A percentile compares a stretch with the other conserved stretches of the same genome.
Evolutionary conservation across 2,329 filamentous ascomycete species (phyloP).

Genomic region (Phyllosticta ampelicida): DNA sequence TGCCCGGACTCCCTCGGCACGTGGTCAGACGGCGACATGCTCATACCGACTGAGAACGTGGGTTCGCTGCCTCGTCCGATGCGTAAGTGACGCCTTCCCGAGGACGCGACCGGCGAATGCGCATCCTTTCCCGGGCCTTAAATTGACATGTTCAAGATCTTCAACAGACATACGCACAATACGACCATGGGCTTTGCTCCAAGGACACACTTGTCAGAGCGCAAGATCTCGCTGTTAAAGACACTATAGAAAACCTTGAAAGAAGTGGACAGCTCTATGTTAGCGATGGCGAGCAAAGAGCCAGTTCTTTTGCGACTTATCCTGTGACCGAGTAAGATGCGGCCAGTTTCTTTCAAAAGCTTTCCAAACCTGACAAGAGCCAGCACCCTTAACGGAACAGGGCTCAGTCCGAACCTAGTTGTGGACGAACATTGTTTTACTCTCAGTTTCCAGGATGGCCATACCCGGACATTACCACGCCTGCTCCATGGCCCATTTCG

Average conservation of each 20-base stretch:
- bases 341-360: not conserved
- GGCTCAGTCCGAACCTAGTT: slow-evolving; percentile 1
- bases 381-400: slow-evolving; percentile 8
- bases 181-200: slow-evolving; percentile 5
- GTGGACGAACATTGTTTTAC: slow-evolving; percentile 9
- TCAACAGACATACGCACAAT: slow-evolving; percentile 9
- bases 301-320: slow-evolving; percentile 8
- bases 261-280: slow-evolving; percentile 4
- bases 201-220: slow-evolving; percentile 1
- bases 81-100: slow-evolving; percentile 4
- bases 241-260: slow-evolving; percentile 8
- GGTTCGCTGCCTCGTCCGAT: slow-evolving; percentile 10
- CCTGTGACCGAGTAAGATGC: slow-evolving; percentile 8
- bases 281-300: slow-evolving; percentile 7
- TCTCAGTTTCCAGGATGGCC: slow-evolving; percentile 9
- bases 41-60: slow-evolving; percentile 9
- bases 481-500: slow-evolving; percentile 7
- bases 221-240: not conserved
- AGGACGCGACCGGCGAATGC: not conserved
- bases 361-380: not conserved
- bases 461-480: slow-evolving; percentile 6
- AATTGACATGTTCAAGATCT: slow-evolving; percentile 5
- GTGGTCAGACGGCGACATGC: not conserved
- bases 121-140: not conserved
- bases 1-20: not conserved